These are phyloP conservation scores for Hysterium pulicare DNA, from an alignment of 2,329 filamentous ascomycete genomes.

Conservation along the genomic window DNA sequence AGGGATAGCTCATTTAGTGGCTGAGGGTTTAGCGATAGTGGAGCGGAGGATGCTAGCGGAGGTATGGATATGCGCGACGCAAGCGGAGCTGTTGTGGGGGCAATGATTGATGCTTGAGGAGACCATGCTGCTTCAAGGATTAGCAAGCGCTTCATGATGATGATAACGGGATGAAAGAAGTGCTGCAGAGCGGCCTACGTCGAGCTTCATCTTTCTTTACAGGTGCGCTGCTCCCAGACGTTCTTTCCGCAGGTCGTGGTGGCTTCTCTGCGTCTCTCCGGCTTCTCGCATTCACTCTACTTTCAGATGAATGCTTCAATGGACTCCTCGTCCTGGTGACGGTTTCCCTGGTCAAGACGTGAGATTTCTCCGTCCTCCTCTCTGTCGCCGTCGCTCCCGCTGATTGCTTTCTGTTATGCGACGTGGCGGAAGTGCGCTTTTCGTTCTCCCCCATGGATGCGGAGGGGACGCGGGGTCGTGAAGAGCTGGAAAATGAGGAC, in stretches of 20 bases:
- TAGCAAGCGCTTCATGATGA: not conserved
- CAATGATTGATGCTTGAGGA: constrained; percentile 72
- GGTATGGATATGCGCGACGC: constrained; percentile 64
- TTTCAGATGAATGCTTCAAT: constrained; percentile 33
- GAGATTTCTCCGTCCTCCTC: constrained; percentile 32
- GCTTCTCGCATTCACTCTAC: constrained; percentile 28
- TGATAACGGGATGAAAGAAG: not conserved
- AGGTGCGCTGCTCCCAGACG: constrained; percentile 17
- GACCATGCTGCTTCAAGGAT: constrained; percentile 59
- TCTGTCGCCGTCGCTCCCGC: constrained; percentile 20
- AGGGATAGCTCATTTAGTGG: constrained; percentile 69
- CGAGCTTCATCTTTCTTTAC: constrained; percentile 23
- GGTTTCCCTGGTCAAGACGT: constrained; percentile 35
- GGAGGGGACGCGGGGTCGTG: constrained; percentile 37
- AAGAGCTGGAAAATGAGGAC: constrained; percentile 22
- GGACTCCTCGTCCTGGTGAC: constrained; percentile 34
- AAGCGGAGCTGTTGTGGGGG: constrained; percentile 67
- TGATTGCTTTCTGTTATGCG: constrained; percentile 29
- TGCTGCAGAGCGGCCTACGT: constrained; percentile 7
- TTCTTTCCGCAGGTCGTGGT: constrained; percentile 21
- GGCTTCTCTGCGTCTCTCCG: constrained; percentile 27
- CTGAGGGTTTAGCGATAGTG: constrained; percentile 63
- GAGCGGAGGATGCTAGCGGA: constrained; percentile 63
- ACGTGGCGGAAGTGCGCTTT: constrained; percentile 20
- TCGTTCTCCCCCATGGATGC: constrained; percentile 24